Evolutionary conservation across 257 asterid genomes (phyloP), one percentile per base, ranked within the genome.

Genomic region (Ophiorrhiza pumila): DNA sequence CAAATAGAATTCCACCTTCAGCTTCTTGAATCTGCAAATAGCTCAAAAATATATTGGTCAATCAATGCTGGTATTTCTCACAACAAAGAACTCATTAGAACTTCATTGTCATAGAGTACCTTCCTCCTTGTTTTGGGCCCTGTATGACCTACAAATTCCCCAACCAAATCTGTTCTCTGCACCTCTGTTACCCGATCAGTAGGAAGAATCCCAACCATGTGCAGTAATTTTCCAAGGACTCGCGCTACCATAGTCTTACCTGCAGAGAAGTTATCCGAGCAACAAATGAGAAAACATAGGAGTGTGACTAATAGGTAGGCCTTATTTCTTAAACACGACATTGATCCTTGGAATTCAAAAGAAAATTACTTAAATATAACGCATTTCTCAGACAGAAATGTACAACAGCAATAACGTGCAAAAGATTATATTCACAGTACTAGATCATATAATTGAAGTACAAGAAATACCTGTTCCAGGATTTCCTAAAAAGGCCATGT

Each of bases 401-500:
- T 57, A 20, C 13, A 27, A 27, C n/a, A 58, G 13, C 39, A 29
- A 37, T 14, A 58, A 58, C 15, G n/a, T 4, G n/a, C 11, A 58
- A 58, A 57, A 29, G 4, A 10, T 58, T 58, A 29, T 5, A 2
- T 58, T 11, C 2, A 2, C 18, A n/a, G 3, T 20, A 17, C 12
- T 20, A 49, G 72, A 47, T 32, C 3, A 45, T 15, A 4, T 46
- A 17, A 34, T 10, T 32, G 17, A 25, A 27, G 7, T 9, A 27
- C 27, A 29, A 49, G 34, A 43, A 62, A 31, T 39, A 89, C 97
- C 99, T 79, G 97, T 94, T 78, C 99, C 98, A 27, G 99, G 97
- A 80, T 91, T 94, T 62, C 99, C 99, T 46, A 94, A 92, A 75
- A 94, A 94, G 73, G 97, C 99, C 97, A 94, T 88, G 81, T 91